Conservation (phyloP, 768 basidiomycete species). For the Floccularia luteovirens region DNA sequence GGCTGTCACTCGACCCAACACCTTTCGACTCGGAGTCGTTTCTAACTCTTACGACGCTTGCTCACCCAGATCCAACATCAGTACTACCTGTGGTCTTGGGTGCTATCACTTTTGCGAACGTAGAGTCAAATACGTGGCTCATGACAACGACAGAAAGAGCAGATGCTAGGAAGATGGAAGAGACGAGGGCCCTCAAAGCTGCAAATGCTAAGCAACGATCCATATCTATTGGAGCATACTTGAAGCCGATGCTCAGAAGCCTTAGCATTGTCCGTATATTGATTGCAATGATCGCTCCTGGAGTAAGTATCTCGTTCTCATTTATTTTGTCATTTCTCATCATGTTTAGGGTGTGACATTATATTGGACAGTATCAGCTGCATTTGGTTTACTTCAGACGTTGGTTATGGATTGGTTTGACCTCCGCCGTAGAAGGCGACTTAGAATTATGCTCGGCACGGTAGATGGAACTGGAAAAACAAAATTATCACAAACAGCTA, state of each 20-base stretch:
- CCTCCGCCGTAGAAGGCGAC: constrained; percentile 23
- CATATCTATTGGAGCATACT: constrained; percentile 33
- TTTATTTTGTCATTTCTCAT: constrained; percentile 4
- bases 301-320: constrained; percentile 44
- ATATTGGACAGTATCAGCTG: constrained; percentile 75
- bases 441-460: not conserved
- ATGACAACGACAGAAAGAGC: constrained; percentile 50
- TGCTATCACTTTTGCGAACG: constrained; percentile 69
- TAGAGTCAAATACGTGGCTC: constrained; percentile 73
- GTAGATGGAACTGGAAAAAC: not conserved
- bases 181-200: constrained; percentile 37
- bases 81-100: constrained; percentile 66
- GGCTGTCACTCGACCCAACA: constrained; percentile 48
- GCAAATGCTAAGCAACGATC: constrained; percentile 36
- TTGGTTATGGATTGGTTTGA: constrained; percentile 69
- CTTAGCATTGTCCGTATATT: constrained; percentile 63
- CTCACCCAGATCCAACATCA: constrained; percentile 65
- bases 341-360: constrained; percentile 50
- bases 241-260: constrained; percentile 47
- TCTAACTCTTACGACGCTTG: constrained; percentile 61
- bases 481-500: not conserved
- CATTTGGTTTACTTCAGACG: constrained; percentile 67
- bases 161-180: constrained; percentile 38
- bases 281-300: constrained; percentile 61
- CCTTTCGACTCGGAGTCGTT: constrained; percentile 76